Conservation (phyloP, 495 filamentous ascomycete genomes). For the Trichocladium antarcticum region DNA sequence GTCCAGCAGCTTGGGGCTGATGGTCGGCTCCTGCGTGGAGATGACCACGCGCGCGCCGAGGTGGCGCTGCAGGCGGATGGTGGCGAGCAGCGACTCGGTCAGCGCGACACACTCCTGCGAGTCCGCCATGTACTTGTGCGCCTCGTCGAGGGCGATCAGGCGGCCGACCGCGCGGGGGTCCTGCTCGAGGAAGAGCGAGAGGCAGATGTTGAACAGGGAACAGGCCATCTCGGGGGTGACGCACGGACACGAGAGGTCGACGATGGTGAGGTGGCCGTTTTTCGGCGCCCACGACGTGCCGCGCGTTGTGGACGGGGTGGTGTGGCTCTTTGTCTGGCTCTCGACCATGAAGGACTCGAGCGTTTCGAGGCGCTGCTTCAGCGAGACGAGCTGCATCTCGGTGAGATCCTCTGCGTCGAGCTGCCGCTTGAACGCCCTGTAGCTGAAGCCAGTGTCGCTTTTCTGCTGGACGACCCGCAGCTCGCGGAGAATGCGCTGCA, state of each 20-base stretch:
- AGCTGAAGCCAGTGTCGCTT: constrained; percentile 36
- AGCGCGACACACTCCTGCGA: constrained; percentile 40
- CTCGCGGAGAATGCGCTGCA: constrained; percentile 49
- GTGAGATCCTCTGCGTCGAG: constrained; percentile 32
- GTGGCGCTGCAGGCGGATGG: constrained; percentile 63
- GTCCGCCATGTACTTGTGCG: constrained; percentile 35
- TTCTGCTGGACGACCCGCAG: constrained; percentile 41
- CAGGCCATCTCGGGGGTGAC: constrained; percentile 56
- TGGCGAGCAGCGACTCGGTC: constrained; percentile 52
- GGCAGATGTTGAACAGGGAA: constrained; percentile 55
- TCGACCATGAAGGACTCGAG: constrained; percentile 48
- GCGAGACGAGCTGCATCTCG: constrained; percentile 36
- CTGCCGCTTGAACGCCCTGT: constrained; percentile 37
- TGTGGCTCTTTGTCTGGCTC: constrained; percentile 15
- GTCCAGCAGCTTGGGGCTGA: constrained; percentile 55
- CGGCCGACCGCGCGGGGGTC: constrained; percentile 28
- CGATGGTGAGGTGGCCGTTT: constrained; percentile 53
- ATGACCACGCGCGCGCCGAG: constrained; percentile 54
- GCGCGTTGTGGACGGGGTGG: not conserved
- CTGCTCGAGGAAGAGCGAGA: constrained; percentile 50
- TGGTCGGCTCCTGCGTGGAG: constrained; percentile 70
- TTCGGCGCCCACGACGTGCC: constrained; percentile 29
- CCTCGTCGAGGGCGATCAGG: constrained; percentile 32
- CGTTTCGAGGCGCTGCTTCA: constrained; percentile 46
- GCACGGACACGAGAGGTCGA: constrained; percentile 66